These are phyloP conservation scores for Ocimum tenuiflorum DNA, from an alignment of 257 asterid genomes.

Conservation along the genomic window DNA sequence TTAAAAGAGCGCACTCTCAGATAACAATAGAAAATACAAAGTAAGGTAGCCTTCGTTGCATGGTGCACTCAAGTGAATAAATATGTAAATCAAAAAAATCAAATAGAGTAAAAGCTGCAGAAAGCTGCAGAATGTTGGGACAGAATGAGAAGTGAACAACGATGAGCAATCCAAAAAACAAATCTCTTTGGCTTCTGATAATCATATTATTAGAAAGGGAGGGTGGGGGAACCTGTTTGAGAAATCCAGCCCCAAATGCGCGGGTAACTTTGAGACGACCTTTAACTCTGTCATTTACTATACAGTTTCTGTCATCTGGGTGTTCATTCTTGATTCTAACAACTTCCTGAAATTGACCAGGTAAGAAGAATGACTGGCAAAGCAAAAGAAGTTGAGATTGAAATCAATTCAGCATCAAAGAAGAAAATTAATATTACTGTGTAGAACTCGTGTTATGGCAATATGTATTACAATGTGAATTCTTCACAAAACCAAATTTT, in stretches of 20 bases:
- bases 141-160: constrained; percentile 3
- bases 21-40: neutral
- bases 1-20: neutral
- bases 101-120: neutral
- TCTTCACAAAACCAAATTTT: too few relatives aligned
- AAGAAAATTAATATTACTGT: too few relatives aligned
- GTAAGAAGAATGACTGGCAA: constrained; percentile 2
- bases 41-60: too few relatives aligned
- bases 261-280: constrained; percentile 98
- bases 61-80: too few relatives aligned
- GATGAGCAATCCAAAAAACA: constrained; percentile 6
- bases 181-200: neutral
- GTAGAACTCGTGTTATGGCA: too few relatives aligned
- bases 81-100: neutral
- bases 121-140: too few relatives aligned
- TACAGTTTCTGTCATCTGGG: constrained; percentile 89
- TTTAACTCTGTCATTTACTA: constrained; percentile 86
- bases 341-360: constrained; percentile 56
- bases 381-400: constrained; percentile 3
- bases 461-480: too few relatives aligned
- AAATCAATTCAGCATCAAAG: constrained; percentile 10
- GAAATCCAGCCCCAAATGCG: constrained; percentile 98
- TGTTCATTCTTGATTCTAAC: constrained; percentile 86
- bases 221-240: constrained; percentile 55
- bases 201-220: neutral